Evolutionary conservation across 768 basidiomycete genomes (phyloP).

Genomic region (Trametes punicea): DNA sequence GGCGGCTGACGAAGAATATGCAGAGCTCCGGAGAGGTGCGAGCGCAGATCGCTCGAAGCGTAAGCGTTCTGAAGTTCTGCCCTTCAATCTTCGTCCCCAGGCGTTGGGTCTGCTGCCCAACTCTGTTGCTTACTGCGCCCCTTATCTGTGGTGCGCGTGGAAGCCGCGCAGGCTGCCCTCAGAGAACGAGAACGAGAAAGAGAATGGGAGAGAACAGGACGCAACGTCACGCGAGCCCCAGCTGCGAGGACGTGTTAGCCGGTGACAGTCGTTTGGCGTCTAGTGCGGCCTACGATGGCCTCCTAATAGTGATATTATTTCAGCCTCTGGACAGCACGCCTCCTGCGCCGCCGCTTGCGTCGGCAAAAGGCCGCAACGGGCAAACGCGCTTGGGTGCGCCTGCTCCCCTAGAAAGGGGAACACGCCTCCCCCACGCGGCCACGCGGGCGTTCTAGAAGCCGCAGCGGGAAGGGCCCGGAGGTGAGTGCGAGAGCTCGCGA

Average conservation of each 20-base stretch:
- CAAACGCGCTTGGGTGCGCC: conserved; percentile 22
- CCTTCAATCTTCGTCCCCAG: conserved; percentile 4
- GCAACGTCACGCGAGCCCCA: no score
- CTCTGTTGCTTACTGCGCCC: conserved; percentile 13
- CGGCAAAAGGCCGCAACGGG: conserved; percentile 14
- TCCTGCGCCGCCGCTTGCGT: conserved; percentile 15
- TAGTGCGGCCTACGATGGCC: background rate
- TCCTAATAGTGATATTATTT: background rate
- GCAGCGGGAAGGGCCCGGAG: conserved; percentile 5
- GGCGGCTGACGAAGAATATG: no score
- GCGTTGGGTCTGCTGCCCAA: conserved; percentile 1
- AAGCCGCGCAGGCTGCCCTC: background rate
- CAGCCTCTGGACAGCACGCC: conserved; percentile 4
- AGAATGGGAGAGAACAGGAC: background rate
- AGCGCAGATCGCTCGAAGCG: conserved; percentile 15
- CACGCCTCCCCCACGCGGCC: conserved; percentile 36
- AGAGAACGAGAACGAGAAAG: background rate
- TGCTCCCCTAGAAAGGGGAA: conserved; percentile 31
- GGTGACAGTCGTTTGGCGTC: background rate
- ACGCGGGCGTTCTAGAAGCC: conserved; percentile 26
- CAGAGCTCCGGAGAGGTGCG: background rate
- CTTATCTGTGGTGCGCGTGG: conserved; percentile 12
- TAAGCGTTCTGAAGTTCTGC: background rate
- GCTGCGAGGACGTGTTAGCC: no score
- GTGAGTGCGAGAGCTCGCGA: conserved; percentile 20